phyloP scores from a whole-genome alignment of 495 filamentous ascomycete genomes.

The Delitschia confertaspora region DNA sequence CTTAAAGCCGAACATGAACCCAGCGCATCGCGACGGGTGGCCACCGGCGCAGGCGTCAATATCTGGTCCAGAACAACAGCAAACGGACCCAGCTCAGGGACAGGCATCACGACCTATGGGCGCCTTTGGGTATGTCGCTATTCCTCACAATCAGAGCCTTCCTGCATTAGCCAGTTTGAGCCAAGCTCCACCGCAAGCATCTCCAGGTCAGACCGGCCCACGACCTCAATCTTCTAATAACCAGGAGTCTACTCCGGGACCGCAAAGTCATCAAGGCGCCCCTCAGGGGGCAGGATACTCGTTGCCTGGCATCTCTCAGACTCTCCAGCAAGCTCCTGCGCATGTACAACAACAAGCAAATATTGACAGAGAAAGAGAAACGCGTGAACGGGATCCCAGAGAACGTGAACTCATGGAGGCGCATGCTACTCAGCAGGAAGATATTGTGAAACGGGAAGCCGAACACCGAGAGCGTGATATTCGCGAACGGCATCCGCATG shows the following conservation, averaged over 20 bases:
- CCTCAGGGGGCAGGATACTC: slow-evolving; percentile 19
- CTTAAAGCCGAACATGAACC: slow-evolving; percentile 28
- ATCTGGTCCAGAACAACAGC: slow-evolving; percentile 19
- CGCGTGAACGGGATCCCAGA: slow-evolving; percentile 20
- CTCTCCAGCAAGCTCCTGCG: slow-evolving; percentile 17
- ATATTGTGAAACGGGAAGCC: slow-evolving; percentile 50
- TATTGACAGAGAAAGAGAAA: slow-evolving; percentile 21
- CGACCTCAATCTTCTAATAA: slow-evolving; percentile 22
- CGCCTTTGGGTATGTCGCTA: slow-evolving; percentile 24
- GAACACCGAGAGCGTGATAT: slow-evolving; percentile 63
- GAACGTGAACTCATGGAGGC: slow-evolving; percentile 25
- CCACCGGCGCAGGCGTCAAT: slow-evolving; percentile 23
- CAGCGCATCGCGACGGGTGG: slow-evolving; percentile 29
- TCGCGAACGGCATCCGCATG: slow-evolving; percentile 42
- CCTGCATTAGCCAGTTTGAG: slow-evolving; percentile 23
- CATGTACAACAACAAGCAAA: slow-evolving; percentile 10
- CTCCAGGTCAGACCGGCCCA: slow-evolving; percentile 20
- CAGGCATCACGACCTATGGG: slow-evolving; percentile 22
- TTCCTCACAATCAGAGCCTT: slow-evolving; percentile 24
- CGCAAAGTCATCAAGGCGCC: slow-evolving; percentile 7
- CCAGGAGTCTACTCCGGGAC: slow-evolving; percentile 15
- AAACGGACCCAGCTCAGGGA: slow-evolving; percentile 22
- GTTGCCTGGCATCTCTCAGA: slow-evolving; percentile 26
- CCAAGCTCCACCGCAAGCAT: slow-evolving; percentile 19
- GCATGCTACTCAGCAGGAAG: slow-evolving; percentile 39